phyloP scores from a whole-genome alignment of 2,329 filamentous ascomycete species.

The Colletotrichum coccodes region DNA sequence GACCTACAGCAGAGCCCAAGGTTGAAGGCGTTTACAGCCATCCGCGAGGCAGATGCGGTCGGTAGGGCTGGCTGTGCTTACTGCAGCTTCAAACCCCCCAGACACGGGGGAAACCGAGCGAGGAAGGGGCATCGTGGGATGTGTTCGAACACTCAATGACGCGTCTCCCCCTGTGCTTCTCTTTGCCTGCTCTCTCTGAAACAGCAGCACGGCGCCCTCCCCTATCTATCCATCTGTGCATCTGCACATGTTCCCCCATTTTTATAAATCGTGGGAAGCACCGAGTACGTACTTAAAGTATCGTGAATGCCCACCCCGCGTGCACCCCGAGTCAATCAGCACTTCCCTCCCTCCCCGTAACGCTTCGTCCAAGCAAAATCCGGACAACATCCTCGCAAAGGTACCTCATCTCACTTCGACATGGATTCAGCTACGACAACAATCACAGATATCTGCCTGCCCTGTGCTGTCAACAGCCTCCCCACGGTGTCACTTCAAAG shows the following conservation, averaged over 20 bases:
- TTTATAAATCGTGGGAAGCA: neutral
- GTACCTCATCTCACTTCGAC: neutral
- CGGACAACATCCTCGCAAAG: neutral
- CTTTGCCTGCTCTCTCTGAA: conserved; percentile 6
- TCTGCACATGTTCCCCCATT: neutral
- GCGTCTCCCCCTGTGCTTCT: neutral
- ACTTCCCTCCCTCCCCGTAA: neutral
- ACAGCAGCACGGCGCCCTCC: neutral
- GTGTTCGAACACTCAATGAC: conserved; percentile 33
- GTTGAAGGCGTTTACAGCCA: neutral
- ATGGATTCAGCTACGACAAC: neutral
- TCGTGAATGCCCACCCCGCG: conserved; percentile 2
- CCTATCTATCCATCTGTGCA: neutral
- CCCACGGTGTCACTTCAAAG: neutral
- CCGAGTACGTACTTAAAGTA: neutral
- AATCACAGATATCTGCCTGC: neutral
- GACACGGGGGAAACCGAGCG: conserved; percentile 21
- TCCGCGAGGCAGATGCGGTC: neutral
- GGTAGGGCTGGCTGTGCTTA: neutral
- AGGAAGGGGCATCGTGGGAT: conserved; percentile 32
- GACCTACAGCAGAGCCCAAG: no score
- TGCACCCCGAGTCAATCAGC: conserved; percentile 6
- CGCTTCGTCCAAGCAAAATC: conserved; percentile 6
- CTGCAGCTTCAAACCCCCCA: conserved; percentile 13
- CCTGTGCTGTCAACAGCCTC: neutral